phyloP scores from a whole-genome alignment of 495 filamentous ascomycete species.

The Lentithecium fluviatile region DNA sequence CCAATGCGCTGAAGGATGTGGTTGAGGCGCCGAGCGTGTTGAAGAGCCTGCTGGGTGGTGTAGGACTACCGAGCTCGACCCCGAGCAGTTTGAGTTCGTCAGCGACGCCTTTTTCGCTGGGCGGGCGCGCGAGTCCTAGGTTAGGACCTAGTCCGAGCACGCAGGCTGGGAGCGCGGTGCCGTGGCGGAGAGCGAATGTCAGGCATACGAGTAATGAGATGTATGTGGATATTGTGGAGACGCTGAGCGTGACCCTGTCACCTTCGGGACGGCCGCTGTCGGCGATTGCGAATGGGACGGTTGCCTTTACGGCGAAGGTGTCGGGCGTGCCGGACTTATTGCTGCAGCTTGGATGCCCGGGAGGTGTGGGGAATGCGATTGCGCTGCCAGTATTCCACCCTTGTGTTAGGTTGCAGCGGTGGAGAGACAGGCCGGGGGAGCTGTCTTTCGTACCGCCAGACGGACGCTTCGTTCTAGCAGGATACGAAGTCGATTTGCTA shows the following conservation, averaged over 20 bases:
- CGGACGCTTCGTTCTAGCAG: slow-evolving; percentile 88
- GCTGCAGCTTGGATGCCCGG: slow-evolving; percentile 70
- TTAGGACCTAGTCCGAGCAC: slow-evolving; percentile 37
- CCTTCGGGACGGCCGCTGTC: slow-evolving; percentile 84
- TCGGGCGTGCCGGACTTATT: slow-evolving; percentile 89
- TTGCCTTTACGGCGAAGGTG: slow-evolving; percentile 92
- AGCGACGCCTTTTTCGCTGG: slow-evolving; percentile 20
- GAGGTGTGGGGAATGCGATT: slow-evolving; percentile 68
- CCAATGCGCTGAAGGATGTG: slow-evolving; percentile 86
- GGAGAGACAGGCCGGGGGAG: slow-evolving; percentile 84
- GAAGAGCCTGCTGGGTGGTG: slow-evolving; percentile 84
- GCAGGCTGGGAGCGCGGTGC: slow-evolving; percentile 53
- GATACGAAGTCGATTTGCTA: slow-evolving; percentile 91
- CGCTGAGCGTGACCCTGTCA: slow-evolving; percentile 78
- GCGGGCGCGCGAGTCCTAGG: slow-evolving; percentile 16
- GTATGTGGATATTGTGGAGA: slow-evolving; percentile 94
- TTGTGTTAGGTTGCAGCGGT: slow-evolving; percentile 80
- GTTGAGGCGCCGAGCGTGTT: slow-evolving; percentile 88
- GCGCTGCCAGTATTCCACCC: slow-evolving; percentile 96
- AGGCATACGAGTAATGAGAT: slow-evolving; percentile 95
- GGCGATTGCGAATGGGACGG: slow-evolving; percentile 85
- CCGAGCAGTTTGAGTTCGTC: slow-evolving; percentile 43
- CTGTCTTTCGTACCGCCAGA: slow-evolving; percentile 95
- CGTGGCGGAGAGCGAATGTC: slow-evolving; percentile 90
- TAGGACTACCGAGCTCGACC: slow-evolving; percentile 60